Base-by-base conservation (phyloP, 1,284 basidiomycete species). In the Malassezia sympodialis region DNA sequence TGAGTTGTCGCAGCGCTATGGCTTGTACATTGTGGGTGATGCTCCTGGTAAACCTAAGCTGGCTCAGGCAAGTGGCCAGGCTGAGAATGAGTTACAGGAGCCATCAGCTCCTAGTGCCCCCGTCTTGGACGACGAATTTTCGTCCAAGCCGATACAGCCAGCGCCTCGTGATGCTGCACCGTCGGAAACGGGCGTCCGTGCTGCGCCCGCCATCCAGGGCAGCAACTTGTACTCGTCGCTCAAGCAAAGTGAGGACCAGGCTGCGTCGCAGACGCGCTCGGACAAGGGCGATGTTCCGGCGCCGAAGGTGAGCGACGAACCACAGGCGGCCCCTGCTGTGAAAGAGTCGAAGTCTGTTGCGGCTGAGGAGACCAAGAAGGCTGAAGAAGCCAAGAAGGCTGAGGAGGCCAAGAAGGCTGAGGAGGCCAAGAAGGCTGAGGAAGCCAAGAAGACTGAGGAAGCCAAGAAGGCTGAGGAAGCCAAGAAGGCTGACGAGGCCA, bases 21-120 rank as follows among this genome's bases (percentile, higher is more conserved):
- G 46, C 34, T n/a, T 48, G 19, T 37, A 21, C 23, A 48, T 48
- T 26, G 44, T 46, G n/a, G 44, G 44, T 15, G 44, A 46, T 46
- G 27, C 44, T 4, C 10, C 19, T 23, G 44, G 44, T 23, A 21
- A 46, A 8, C 44, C 44, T 5, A 31, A 46, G 17, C 28, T 46
- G 14, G 44, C 44, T 6, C 14, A 32, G 28, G 26, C 27, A 10
- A 21, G 26, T 21, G 28, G 28, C 11, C 19, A 28, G 5, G 14
- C 11, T 5, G 8, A 19, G 24, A 28, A 46, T 4, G 41, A 43
- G 41, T 21, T 26, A 6, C 41, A 43, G 23, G 44, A 46, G 44
- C 44, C 44, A 7, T 46, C 44, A 28, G 44, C 31, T 32, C 28
- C 44, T 10, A 46, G 44, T 23, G 44, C 44, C 10, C 31, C 44